Evolutionary conservation across 1,139 yeast genomes (phyloP).

Genomic region (Pichia sp.): DNA sequence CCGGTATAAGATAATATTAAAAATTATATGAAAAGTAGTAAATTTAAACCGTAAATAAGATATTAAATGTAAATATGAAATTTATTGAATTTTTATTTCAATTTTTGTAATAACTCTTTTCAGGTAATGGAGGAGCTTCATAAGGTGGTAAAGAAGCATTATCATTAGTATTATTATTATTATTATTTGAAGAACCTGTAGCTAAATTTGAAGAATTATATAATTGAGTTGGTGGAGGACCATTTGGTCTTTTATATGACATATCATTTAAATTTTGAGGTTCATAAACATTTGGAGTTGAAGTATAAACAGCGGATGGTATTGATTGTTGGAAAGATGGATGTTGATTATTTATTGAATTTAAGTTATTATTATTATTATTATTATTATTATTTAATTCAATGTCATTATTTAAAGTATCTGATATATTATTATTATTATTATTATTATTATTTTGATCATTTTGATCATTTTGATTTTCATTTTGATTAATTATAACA

Average conservation of each 20-base stretch:
- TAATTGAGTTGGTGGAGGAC: slow-evolving; percentile 14
- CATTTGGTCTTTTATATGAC: slow-evolving; percentile 11
- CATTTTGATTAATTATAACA: background rate
- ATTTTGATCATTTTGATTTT: background rate
- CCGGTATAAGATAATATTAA: background rate
- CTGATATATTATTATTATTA: too few species aligned
- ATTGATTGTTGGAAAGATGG: background rate
- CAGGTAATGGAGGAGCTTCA: slow-evolving; percentile 5
- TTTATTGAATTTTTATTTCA: background rate
- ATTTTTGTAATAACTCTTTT: slow-evolving; percentile 5
- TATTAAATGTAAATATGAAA: background rate
- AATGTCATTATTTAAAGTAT: background rate
- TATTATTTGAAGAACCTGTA: slow-evolving; percentile 1
- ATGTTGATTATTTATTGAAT: background rate
- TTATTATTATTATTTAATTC: background rate
- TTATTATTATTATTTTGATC: background rate
- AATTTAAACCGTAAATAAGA: background rate
- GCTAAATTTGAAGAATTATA: background rate
- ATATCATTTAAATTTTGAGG: slow-evolving; percentile 3
- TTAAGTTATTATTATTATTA: too few species aligned
- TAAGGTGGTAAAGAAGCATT: slow-evolving; percentile 9
- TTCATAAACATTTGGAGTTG: slow-evolving; percentile 1
- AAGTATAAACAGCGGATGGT: background rate
- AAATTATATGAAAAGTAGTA: background rate
- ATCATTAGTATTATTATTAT: background rate